Evolutionary conservation across 768 basidiomycete genomes (phyloP).

Genomic region (Sporobolomyces phaffii): DNA sequence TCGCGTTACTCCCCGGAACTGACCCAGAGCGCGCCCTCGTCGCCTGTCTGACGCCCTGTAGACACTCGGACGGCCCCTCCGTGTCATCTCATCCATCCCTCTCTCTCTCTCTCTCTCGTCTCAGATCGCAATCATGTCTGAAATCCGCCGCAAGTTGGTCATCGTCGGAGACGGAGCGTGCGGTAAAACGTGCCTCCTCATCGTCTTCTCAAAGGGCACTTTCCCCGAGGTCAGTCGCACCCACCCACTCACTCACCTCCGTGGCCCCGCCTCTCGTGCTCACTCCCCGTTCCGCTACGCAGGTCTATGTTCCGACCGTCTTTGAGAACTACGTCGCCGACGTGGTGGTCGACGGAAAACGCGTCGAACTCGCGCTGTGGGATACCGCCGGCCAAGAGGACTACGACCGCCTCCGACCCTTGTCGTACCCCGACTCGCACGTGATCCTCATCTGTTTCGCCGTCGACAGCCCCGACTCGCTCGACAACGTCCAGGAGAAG

Average conservation of each 20-base stretch:
- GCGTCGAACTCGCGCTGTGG: slow-evolving; percentile 97
- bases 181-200: slow-evolving; percentile 77
- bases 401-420: slow-evolving; percentile 94
- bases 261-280: too few species aligned
- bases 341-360: slow-evolving; percentile 96
- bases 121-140: slow-evolving; percentile 60
- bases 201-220: slow-evolving; percentile 92
- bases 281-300: background rate
- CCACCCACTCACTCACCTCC: background rate
- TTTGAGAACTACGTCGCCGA: slow-evolving; percentile 99
- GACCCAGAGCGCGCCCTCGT: too few species aligned
- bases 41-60: too few species aligned
- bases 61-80: too few species aligned
- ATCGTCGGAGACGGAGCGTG: slow-evolving; percentile 86
- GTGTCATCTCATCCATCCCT: background rate
- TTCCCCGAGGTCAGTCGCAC: slow-evolving; percentile 73
- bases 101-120: background rate
- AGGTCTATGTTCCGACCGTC: slow-evolving; percentile 99
- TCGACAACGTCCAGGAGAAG: slow-evolving; percentile 99
- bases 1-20: too few species aligned
- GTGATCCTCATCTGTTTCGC: slow-evolving; percentile 99
- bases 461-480: slow-evolving; percentile 92
- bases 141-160: slow-evolving; percentile 97
- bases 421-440: slow-evolving; percentile 98
- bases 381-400: slow-evolving; percentile 99